phyloP scores from a whole-genome alignment of 192 early-diverging fungal species.

The Coemansia sp. region DNA sequence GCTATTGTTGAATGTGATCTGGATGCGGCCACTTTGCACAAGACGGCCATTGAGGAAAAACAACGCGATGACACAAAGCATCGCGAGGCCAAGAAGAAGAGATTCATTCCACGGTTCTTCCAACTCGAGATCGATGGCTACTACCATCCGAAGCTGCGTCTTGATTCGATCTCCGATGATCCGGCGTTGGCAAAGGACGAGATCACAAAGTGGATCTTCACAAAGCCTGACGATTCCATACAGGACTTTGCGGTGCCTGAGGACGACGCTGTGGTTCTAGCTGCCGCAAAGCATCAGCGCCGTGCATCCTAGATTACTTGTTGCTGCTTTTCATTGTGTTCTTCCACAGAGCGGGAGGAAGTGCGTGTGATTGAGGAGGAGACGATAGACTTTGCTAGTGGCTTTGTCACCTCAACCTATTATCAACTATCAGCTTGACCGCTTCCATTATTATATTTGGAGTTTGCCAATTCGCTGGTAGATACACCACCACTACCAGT shows the following conservation, averaged over 20 bases:
- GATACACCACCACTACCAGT: too few species aligned
- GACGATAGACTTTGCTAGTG: neutral
- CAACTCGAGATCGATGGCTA: conserved; percentile 45
- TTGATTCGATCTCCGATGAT: conserved; percentile 37
- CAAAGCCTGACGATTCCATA: conserved; percentile 27
- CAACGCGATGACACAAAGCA: conserved; percentile 64
- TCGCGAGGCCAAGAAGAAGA: conserved; percentile 57
- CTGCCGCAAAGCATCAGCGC: conserved; percentile 9
- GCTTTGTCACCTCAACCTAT: too few species aligned
- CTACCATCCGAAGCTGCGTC: conserved; percentile 44
- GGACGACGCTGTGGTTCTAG: conserved; percentile 39
- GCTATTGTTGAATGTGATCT: conserved; percentile 66
- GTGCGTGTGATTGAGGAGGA: neutral
- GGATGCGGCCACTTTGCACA: conserved; percentile 69
- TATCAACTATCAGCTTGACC: too few species aligned
- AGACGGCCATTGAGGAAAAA: conserved; percentile 68
- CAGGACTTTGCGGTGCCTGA: conserved; percentile 41
- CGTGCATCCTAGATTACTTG: neutral
- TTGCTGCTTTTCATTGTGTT: neutral
- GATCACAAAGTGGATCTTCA: conserved; percentile 45
- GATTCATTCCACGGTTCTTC: conserved; percentile 71
- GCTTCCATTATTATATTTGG: too few species aligned
- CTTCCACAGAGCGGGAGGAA: neutral
- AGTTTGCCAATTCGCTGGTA: too few species aligned
- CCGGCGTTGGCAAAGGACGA: conserved; percentile 26